Evolutionary conservation across 768 basidiomycete genomes (phyloP).

Genomic region (Tylopilus vinaceipallidus): DNA sequence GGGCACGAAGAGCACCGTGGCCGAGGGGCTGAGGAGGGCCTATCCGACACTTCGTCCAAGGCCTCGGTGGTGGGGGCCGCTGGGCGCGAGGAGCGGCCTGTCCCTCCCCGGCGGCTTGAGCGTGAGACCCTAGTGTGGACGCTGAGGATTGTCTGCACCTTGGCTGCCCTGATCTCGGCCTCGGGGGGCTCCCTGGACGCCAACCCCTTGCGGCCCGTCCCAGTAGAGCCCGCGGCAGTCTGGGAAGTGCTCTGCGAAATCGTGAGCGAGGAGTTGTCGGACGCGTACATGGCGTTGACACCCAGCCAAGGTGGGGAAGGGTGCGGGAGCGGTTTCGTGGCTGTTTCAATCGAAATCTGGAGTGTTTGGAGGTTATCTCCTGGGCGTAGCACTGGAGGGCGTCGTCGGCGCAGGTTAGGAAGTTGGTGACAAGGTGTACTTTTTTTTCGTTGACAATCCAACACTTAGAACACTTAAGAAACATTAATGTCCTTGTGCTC

Average conservation of each 20-base stretch:
- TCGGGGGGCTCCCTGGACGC: conserved; percentile 3
- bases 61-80: conserved; percentile 26
- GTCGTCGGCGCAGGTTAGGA: conserved; percentile 63
- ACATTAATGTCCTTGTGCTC: too few species aligned
- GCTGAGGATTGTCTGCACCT: not conserved
- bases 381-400: conserved; percentile 60
- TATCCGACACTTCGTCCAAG: conserved; percentile 19
- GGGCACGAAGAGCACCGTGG: not conserved
- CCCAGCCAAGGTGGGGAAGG: conserved; percentile 13
- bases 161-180: not conserved
- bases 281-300: conserved; percentile 28
- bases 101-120: not conserved
- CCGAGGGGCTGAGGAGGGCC: not conserved
- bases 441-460: too few species aligned
- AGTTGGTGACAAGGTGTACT: conserved; percentile 49
- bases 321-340: conserved; percentile 1
- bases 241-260: conserved; percentile 81
- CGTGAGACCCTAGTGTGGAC: conserved; percentile 6
- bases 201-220: conserved; percentile 14
- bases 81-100: not conserved
- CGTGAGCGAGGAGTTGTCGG: conserved; percentile 62
- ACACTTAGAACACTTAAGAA: too few species aligned
- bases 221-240: conserved; percentile 20
- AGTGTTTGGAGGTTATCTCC: conserved; percentile 78
- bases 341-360: not conserved